Conservation (phyloP, 805 yeast species). For the Zygosaccharomyces kombuchaensis region DNA sequence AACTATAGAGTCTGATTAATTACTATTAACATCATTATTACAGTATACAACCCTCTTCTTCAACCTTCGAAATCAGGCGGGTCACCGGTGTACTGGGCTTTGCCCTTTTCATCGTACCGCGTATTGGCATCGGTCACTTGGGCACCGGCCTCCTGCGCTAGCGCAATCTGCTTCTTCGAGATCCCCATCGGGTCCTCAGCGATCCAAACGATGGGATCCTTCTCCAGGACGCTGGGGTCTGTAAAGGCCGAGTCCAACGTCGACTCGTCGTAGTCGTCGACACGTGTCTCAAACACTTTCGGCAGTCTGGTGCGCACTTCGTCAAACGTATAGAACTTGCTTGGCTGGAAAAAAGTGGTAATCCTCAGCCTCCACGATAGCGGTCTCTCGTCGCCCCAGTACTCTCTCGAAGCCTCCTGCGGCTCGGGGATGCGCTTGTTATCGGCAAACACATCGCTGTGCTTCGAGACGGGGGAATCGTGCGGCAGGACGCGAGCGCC, state of each 20-base stretch:
- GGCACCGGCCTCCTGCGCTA: slow-evolving; percentile 49
- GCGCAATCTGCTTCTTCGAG: slow-evolving; percentile 52
- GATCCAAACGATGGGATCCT: slow-evolving; percentile 61
- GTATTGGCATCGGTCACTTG: slow-evolving; percentile 57
- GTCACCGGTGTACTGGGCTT: slow-evolving; percentile 49
- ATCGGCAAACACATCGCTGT: slow-evolving; percentile 26
- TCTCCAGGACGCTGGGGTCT: slow-evolving; percentile 29
- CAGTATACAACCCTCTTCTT: background rate
- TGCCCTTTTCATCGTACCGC: slow-evolving; percentile 53
- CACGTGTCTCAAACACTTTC: slow-evolving; percentile 31
- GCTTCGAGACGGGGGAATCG: slow-evolving; percentile 25
- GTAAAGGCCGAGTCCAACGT: slow-evolving; percentile 33
- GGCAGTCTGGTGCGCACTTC: slow-evolving; percentile 40
- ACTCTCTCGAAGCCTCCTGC: slow-evolving; percentile 11
- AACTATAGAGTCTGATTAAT: no score
- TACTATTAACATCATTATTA: background rate
- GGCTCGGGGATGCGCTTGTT: slow-evolving; percentile 17
- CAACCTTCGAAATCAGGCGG: slow-evolving; percentile 64
- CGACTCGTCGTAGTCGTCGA: slow-evolving; percentile 31
- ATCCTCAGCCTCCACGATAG: slow-evolving; percentile 18
- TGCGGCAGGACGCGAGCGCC: slow-evolving; percentile 16
- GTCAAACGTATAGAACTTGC: slow-evolving; percentile 43
- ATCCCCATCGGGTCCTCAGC: slow-evolving; percentile 66
- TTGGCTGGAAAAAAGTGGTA: slow-evolving; percentile 45
- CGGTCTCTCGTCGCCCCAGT: slow-evolving; percentile 15